Conservation (phyloP, 1,139 yeast genomes). For the Lodderomyces elongisporus region DNA sequence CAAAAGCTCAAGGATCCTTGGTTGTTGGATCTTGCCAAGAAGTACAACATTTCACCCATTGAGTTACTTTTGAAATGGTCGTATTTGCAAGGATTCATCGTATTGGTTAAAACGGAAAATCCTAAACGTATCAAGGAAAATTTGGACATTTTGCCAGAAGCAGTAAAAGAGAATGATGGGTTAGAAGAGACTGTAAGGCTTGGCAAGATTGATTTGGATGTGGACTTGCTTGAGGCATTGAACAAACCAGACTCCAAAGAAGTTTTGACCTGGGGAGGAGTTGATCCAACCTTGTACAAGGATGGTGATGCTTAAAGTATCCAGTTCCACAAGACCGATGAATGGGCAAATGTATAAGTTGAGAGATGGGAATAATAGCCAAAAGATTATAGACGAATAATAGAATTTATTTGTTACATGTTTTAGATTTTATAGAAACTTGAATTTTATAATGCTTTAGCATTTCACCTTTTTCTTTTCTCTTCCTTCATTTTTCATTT, state of each 20-base stretch:
- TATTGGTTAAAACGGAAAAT: conserved; percentile 65
- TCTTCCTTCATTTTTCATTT: too few relatives aligned
- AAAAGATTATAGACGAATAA: background rate
- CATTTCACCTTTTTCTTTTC: too few relatives aligned
- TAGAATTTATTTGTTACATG: too few relatives aligned
- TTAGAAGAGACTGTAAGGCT: conserved; percentile 21
- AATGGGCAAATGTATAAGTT: too few relatives aligned
- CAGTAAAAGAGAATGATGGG: conserved; percentile 16
- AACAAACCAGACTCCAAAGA: conserved; percentile 31
- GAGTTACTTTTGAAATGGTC: conserved; percentile 37
- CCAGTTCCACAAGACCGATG: too few relatives aligned
- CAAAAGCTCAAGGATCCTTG: conserved; percentile 48
- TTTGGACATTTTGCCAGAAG: conserved; percentile 30
- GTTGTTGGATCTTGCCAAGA: conserved; percentile 26
- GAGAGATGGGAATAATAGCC: background rate
- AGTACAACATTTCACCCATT: conserved; percentile 19
- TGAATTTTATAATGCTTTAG: too few relatives aligned
- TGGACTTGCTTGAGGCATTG: conserved; percentile 25
- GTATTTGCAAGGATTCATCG: conserved; percentile 55
- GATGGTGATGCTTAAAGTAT: conserved; percentile 2
- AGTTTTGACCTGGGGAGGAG: conserved; percentile 26
- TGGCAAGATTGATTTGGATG: conserved; percentile 33
- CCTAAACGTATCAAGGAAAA: conserved; percentile 39
- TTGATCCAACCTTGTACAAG: conserved; percentile 24
- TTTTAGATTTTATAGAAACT: too few relatives aligned